Evolutionary conservation across 257 asterid genomes (phyloP).

Genomic region (Lantana camara): DNA sequence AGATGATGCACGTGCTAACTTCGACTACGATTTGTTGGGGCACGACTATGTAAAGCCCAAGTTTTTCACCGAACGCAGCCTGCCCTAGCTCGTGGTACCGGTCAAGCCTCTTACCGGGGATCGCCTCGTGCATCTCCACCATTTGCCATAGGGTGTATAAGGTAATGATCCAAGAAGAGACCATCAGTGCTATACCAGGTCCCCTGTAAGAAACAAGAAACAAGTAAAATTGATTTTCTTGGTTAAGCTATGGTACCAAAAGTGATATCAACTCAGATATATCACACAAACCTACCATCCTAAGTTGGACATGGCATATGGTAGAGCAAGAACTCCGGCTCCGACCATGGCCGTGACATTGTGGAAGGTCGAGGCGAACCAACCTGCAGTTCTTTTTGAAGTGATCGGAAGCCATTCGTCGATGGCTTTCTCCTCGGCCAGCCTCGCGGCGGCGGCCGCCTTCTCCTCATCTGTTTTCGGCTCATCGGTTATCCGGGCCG

Average conservation of each 20-base stretch:
- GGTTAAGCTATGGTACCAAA: not conserved
- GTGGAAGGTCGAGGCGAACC: conserved; percentile 58
- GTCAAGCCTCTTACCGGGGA: conserved; percentile 50
- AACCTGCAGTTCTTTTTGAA: conserved; percentile 38
- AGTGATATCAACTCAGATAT: not conserved
- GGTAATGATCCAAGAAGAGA: conserved; percentile 46
- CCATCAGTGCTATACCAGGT: conserved; percentile 41
- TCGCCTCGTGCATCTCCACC: conserved; percentile 57
- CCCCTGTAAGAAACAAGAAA: conserved; percentile 42
- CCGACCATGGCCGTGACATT: conserved; percentile 58
- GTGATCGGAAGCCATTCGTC: conserved; percentile 52
- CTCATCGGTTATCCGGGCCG: too few species aligned
- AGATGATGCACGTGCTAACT: conserved; percentile 48
- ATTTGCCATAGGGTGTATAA: conserved; percentile 55
- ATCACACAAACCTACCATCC: conserved; percentile 41
- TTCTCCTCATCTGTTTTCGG: conserved; percentile 21
- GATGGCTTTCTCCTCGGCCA: conserved; percentile 42
- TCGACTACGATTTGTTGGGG: conserved; percentile 52
- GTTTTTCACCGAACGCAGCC: conserved; percentile 45
- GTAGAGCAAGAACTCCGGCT: conserved; percentile 52
- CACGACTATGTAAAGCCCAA: conserved; percentile 47
- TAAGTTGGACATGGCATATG: conserved; percentile 50
- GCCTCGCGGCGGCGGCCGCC: conserved; percentile 1
- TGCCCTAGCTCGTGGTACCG: conserved; percentile 55
- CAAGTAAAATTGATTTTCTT: too few species aligned